These are phyloP conservation scores for Solanum raphanifolium DNA, from an alignment of 257 asterid species.

Conservation along the genomic window DNA sequence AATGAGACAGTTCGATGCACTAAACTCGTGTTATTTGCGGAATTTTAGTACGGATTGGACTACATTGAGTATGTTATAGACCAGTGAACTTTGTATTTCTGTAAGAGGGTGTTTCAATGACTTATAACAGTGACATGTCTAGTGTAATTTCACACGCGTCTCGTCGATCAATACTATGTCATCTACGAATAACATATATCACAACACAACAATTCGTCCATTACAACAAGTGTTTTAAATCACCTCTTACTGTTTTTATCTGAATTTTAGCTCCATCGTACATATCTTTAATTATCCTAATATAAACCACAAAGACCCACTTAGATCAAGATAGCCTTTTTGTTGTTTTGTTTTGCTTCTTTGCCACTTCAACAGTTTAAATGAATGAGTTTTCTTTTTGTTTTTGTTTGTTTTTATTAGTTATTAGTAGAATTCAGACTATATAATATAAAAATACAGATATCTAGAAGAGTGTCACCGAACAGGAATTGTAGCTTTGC, in stretches of 20 bases:
- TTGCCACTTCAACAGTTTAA: neutral
- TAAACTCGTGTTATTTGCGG: neutral
- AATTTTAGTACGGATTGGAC: rapidly evolving
- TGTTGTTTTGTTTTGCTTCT: neutral
- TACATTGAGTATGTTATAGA: neutral
- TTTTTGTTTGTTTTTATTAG: neutral
- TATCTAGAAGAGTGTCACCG: neutral
- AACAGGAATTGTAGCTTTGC: neutral
- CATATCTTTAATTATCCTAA: no score
- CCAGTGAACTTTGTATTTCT: neutral
- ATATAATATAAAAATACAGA: neutral
- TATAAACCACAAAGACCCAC: no score
- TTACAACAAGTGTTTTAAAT: no score
- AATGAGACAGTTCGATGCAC: rapidly evolving
- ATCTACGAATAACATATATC: no score
- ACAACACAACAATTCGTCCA: no score
- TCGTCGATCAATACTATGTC: no score
- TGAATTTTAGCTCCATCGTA: no score
- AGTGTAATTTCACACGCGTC: no score
- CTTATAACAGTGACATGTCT: neutral
- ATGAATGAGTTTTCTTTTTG: neutral
- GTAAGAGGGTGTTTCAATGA: neutral
- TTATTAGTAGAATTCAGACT: neutral
- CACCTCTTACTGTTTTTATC: no score
- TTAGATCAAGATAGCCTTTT: neutral